Evolutionary conservation across 768 basidiomycete species (phyloP).

Genomic region (Lyophyllum shimeji): DNA sequence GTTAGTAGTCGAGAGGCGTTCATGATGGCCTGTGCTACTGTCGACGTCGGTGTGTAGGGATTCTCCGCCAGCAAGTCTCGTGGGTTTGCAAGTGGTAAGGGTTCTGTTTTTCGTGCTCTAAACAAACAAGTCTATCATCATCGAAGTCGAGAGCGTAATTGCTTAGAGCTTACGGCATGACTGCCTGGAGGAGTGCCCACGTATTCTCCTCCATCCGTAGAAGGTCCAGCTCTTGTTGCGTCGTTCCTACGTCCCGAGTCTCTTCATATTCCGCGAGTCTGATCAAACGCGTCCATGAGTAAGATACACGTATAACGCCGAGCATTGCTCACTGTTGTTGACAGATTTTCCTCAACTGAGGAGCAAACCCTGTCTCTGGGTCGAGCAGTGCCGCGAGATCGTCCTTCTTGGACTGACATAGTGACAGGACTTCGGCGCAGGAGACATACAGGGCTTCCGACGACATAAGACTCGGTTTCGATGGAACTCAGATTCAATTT

Average conservation of each 20-base stretch:
- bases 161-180: conserved; percentile 53
- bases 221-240: conserved; percentile 56
- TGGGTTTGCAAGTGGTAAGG: conserved; percentile 45
- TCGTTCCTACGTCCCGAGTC: conserved; percentile 21
- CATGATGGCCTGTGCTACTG: conserved; percentile 75
- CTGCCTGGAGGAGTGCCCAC: conserved; percentile 48
- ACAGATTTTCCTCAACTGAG: conserved; percentile 53
- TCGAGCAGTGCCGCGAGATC: conserved; percentile 64
- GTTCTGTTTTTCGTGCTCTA: conserved; percentile 66
- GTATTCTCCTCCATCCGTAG: conserved; percentile 77
- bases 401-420: conserved; percentile 54
- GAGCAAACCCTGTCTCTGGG: conserved; percentile 67
- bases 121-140: no score
- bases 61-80: conserved; percentile 62
- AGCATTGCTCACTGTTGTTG: conserved; percentile 51
- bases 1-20: conserved; percentile 51
- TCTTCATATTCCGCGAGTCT: conserved; percentile 59
- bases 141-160: conserved; percentile 1
- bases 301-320: neutral
- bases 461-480: neutral
- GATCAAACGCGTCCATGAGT: conserved; percentile 6
- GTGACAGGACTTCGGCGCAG: conserved; percentile 64
- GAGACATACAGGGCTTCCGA: conserved; percentile 47
- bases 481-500: neutral
- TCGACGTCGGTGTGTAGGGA: conserved; percentile 79